Evolutionary conservation across 805 yeast genomes (phyloP).

Genomic region (Vanderwaltozyma yarrowii): DNA sequence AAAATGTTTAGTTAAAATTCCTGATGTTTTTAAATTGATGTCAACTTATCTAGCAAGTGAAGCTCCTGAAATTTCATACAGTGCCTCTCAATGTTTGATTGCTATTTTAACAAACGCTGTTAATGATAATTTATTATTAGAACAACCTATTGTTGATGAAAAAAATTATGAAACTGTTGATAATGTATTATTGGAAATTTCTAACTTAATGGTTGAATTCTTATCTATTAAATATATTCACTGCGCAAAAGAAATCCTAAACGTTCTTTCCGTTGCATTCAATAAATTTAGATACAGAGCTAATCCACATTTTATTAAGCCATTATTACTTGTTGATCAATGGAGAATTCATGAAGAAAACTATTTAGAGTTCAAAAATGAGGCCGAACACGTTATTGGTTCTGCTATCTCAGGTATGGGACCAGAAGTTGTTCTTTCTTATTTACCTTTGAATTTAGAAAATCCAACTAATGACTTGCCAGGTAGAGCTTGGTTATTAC

Average conservation of each 20-base stretch:
- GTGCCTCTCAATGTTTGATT: conserved; percentile 80
- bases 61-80: conserved; percentile 48
- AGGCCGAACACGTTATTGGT: conserved; percentile 71
- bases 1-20: conserved; percentile 45
- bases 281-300: conserved; percentile 53
- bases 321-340: conserved; percentile 65
- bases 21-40: conserved; percentile 46
- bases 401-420: conserved; percentile 75
- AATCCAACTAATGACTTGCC: conserved; percentile 41
- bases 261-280: conserved; percentile 52
- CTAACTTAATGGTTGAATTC: conserved; percentile 47
- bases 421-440: conserved; percentile 67
- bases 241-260: conserved; percentile 66
- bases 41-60: conserved; percentile 62
- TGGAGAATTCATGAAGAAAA: conserved; percentile 75
- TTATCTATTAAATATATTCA: conserved; percentile 65
- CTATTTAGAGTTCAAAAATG: conserved; percentile 47
- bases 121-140: conserved; percentile 47
- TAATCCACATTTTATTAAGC: conserved; percentile 58
- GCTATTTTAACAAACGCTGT: conserved; percentile 64
- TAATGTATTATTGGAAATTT: conserved; percentile 39
- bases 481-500: conserved; percentile 96
- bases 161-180: conserved; percentile 49
- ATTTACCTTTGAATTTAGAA: conserved; percentile 70
- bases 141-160: conserved; percentile 45